phyloP scores from a whole-genome alignment of 2,329 filamentous ascomycete species.

The Clarireedia sp. region DNA sequence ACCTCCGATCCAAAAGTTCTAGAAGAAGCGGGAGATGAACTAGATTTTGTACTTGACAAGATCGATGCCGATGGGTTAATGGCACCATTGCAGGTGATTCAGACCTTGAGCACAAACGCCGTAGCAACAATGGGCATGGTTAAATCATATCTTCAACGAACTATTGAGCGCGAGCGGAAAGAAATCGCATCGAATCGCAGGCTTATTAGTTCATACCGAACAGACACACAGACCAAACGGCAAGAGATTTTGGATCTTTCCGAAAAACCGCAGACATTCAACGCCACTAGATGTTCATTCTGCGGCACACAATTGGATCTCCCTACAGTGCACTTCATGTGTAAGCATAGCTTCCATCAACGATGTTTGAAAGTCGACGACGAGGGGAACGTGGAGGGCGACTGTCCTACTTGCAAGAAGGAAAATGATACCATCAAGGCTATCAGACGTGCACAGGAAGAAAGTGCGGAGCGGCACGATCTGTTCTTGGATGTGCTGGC shows the following conservation, averaged over 20 bases:
- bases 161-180: conserved; percentile 78
- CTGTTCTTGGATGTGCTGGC: conserved; percentile 76
- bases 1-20: conserved; percentile 76
- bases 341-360: conserved; percentile 95
- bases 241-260: conserved; percentile 70
- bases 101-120: conserved; percentile 70
- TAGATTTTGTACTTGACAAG: conserved; percentile 70
- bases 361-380: conserved; percentile 53
- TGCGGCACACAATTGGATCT: conserved; percentile 70
- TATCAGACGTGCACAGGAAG: conserved; percentile 77
- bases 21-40: conserved; percentile 79
- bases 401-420: conserved; percentile 79
- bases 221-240: conserved; percentile 73
- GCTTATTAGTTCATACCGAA: conserved; percentile 74
- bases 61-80: conserved; percentile 89
- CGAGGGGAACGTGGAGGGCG: conserved; percentile 53
- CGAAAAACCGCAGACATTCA: conserved; percentile 79
- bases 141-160: conserved; percentile 82
- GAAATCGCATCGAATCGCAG: conserved; percentile 76
- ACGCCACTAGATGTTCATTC: conserved; percentile 77
- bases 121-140: conserved; percentile 97
- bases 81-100: conserved; percentile 93
- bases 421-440: conserved; percentile 84
- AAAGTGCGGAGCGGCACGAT: conserved; percentile 80
- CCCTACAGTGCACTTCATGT: conserved; percentile 90